A percentile compares a stretch with the other conserved stretches of the same genome.
Conservation (phyloP, 169 alveolate species). For the Babesia bigemina region DNA sequence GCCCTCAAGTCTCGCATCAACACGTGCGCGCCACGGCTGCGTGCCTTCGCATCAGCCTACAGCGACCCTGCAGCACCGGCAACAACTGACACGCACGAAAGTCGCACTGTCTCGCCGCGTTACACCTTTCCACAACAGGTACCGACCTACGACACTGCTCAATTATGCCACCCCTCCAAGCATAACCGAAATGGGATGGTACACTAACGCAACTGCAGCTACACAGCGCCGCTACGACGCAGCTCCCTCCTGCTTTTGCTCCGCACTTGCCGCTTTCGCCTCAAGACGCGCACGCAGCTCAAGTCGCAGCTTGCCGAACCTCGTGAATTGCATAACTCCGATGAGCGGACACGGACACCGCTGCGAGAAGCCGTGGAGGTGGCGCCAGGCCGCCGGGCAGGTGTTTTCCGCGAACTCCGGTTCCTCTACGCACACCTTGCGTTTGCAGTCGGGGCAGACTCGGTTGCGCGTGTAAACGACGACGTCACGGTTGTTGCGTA, state of each 20-base stretch:
- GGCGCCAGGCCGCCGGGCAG: slow-evolving; percentile 66
- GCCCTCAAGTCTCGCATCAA: no score
- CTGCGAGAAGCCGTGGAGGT: slow-evolving; percentile 59
- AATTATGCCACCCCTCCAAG: no score
- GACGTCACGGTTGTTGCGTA: slow-evolving; percentile 57
- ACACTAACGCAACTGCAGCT: no score
- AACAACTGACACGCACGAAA: no score
- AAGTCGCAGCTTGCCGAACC: slow-evolving; percentile 35
- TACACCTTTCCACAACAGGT: no score
- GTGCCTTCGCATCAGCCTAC: no score
- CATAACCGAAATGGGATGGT: no score
- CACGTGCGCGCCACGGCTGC: no score
- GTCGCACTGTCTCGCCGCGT: no score
- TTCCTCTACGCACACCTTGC: neutral
- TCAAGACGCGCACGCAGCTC: slow-evolving; percentile 41
- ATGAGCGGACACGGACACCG: slow-evolving; percentile 43
- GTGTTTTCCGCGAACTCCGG: slow-evolving; percentile 51
- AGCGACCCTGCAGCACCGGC: no score
- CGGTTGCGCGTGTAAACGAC: slow-evolving; percentile 63
- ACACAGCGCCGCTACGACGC: neutral
- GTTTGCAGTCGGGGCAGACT: slow-evolving; percentile 49
- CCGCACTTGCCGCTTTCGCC: neutral
- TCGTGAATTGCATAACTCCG: slow-evolving; percentile 50
- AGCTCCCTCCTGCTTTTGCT: neutral
- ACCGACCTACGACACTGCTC: no score